phyloP scores from a whole-genome alignment of 2,329 filamentous ascomycete species.

The Epichloe baconii region DNA sequence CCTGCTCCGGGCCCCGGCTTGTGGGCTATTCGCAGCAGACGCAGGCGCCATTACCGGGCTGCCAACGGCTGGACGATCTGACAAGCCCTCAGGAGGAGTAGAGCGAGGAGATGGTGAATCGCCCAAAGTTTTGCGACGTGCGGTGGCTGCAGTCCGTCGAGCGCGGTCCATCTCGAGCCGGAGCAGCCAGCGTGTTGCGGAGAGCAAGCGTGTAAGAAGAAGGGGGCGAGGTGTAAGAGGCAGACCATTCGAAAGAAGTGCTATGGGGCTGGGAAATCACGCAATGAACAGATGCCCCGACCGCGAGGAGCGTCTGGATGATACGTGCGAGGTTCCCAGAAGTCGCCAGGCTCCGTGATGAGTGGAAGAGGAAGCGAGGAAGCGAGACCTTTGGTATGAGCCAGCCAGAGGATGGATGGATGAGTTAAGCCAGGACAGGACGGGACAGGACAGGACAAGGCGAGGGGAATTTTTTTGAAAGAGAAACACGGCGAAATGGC shows the following conservation, averaged over 20 bases:
- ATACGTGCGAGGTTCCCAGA: background rate
- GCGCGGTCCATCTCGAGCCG: slow-evolving; percentile 24
- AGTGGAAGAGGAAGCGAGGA: slow-evolving; percentile 1
- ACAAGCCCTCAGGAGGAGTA: slow-evolving; percentile 18
- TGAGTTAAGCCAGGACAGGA: slow-evolving; percentile 1
- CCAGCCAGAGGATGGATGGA: slow-evolving; percentile 3
- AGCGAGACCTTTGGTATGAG: background rate
- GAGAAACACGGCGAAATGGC: slow-evolving; percentile 3
- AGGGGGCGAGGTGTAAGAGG: slow-evolving; percentile 11
- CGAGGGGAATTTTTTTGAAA: slow-evolving; percentile 6
- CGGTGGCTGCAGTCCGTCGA: slow-evolving; percentile 19
- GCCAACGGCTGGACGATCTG: slow-evolving; percentile 15
- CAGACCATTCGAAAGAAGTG: background rate
- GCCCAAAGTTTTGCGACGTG: slow-evolving; percentile 19
- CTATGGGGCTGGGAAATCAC: background rate
- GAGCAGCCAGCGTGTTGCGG: slow-evolving; percentile 13
- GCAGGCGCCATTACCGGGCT: slow-evolving; percentile 21
- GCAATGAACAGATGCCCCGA: slow-evolving; percentile 4
- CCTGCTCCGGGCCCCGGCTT: slow-evolving; percentile 17
- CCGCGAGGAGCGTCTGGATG: background rate
- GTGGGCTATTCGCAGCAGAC: slow-evolving; percentile 16
- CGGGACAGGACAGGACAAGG: background rate
- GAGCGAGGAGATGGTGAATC: slow-evolving; percentile 22
- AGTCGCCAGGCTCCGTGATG: slow-evolving; percentile 1
- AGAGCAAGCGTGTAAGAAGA: slow-evolving; percentile 7